Conservation (phyloP, 176 grass and related monocot genomes). For the Musa acuminata region DNA sequence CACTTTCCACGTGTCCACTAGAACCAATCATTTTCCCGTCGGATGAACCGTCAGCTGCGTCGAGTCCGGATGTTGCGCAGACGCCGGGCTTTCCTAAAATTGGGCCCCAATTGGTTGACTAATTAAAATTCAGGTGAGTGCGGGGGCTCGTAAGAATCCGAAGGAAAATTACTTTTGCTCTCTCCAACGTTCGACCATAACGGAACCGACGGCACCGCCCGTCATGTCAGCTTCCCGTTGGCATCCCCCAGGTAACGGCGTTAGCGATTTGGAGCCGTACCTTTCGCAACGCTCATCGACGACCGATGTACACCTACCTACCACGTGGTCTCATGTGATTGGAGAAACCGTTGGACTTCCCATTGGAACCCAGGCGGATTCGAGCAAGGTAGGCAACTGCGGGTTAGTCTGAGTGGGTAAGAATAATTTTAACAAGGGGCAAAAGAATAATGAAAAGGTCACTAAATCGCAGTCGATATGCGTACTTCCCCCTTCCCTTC, state of each 20-base stretch:
- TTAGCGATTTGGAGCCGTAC: background rate
- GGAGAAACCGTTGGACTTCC: background rate
- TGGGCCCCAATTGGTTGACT: background rate
- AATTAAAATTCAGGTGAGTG: background rate
- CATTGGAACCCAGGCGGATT: too few relatives aligned
- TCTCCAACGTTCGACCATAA: constrained; percentile 31
- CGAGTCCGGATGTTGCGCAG: background rate
- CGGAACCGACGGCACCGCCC: background rate
- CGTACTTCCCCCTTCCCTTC: background rate
- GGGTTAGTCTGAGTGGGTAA: background rate
- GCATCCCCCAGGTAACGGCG: background rate
- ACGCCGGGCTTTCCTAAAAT: background rate
- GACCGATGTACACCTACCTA: too few relatives aligned
- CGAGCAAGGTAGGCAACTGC: background rate
- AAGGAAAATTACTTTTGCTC: background rate
- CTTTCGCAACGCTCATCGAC: too few relatives aligned
- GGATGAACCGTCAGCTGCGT: constrained; percentile 19
- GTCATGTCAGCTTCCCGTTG: background rate
- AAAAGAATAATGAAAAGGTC: background rate
- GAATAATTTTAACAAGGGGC: background rate
- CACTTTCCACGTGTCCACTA: background rate
- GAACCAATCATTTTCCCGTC: background rate
- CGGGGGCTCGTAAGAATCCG: background rate
- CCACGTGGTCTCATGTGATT: background rate
- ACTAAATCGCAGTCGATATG: background rate